Conservation (phyloP, 768 basidiomycete species). For the Chiua virens region DNA sequence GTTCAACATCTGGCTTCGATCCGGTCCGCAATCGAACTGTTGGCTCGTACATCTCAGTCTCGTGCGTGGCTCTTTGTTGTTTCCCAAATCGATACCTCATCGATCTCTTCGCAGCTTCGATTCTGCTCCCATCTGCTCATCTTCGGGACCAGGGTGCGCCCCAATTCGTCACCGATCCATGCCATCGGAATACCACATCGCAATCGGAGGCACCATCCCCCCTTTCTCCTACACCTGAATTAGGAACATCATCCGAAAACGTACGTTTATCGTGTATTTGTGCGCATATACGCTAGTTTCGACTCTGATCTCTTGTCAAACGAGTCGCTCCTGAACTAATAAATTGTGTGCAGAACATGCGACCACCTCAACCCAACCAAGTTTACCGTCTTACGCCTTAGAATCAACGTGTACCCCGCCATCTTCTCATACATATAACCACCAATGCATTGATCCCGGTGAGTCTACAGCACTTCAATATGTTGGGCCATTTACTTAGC, state of each 20-base stretch:
- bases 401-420: neutral
- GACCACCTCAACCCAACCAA: constrained; percentile 14
- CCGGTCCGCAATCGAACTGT: constrained; percentile 18
- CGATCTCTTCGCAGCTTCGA: neutral
- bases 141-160: neutral
- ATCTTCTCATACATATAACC: neutral
- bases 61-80: constrained; percentile 7
- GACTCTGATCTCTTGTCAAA: neutral
- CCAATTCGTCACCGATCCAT: neutral
- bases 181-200: neutral
- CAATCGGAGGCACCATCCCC: neutral
- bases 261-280: constrained; percentile 2
- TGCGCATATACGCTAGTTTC: neutral
- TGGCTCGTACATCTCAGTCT: constrained; percentile 8
- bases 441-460: constrained; percentile 14
- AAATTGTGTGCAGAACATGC: constrained; percentile 9
- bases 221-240: neutral
- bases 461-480: neutral
- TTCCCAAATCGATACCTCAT: neutral
- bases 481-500: too few relatives aligned
- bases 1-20: constrained; percentile 16
- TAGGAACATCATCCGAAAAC: neutral
- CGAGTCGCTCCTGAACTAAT: neutral
- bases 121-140: neutral
- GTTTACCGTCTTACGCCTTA: neutral